These are phyloP conservation scores for Gnaphalium uliginosum DNA, from an alignment of 129 eudicot genomes.

Conservation along the genomic window DNA sequence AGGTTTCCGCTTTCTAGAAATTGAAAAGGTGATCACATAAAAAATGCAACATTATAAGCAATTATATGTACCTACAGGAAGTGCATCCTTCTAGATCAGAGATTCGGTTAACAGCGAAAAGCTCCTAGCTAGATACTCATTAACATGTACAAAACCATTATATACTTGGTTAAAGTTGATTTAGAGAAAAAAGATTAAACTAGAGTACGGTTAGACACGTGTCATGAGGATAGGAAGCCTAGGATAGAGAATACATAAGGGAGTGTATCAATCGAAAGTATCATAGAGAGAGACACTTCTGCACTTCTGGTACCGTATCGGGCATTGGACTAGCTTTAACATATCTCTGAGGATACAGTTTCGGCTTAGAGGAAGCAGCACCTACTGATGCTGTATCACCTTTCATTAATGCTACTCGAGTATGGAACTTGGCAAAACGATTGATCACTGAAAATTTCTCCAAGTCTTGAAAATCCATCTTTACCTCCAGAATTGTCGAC, in stretches of 20 bases:
- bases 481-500: constrained; percentile 50
- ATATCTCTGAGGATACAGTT: constrained; percentile 42
- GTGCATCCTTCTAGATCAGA: constrained; percentile 4
- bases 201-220: constrained; percentile 30
- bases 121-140: constrained; percentile 25
- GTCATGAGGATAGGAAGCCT: constrained; percentile 16
- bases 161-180: constrained; percentile 31
- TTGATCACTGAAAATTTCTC: constrained; percentile 57
- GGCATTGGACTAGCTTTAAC: constrained; percentile 65
- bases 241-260: constrained; percentile 21
- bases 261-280: constrained; percentile 11
- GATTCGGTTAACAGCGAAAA: constrained; percentile 26
- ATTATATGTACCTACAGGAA: constrained; percentile 4
- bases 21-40: neutral
- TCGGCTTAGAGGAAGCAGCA: constrained; percentile 28
- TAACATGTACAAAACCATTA: constrained; percentile 43
- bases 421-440: constrained; percentile 76
- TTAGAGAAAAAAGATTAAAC: constrained; percentile 29
- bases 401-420: constrained; percentile 32
- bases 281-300: constrained; percentile 62
- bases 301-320: constrained; percentile 47
- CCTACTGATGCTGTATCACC: constrained; percentile 43
- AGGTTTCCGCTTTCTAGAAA: neutral
- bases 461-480: constrained; percentile 56
- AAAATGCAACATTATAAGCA: neutral